Percentiles rank a stretch among this genome's conserved stretches.
Evolutionary conservation across 2,329 filamentous ascomycete species (phyloP).

Genomic region (Fusarium solani-melongenae): DNA sequence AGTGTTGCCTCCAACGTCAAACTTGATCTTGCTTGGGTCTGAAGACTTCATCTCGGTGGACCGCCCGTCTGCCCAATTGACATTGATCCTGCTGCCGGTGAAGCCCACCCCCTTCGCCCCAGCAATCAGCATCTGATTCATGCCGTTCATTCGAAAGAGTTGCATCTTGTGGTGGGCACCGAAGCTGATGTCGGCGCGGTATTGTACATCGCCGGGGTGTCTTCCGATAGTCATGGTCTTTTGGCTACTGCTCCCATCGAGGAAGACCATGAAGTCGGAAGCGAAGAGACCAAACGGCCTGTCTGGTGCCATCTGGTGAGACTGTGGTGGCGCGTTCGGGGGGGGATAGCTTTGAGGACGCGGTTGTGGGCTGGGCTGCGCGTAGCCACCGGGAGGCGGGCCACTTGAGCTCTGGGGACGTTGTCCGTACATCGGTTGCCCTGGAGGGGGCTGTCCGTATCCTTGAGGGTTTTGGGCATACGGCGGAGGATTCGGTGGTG

Average conservation of each 20-base stretch:
- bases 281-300: constrained; percentile 5
- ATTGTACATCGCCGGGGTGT: neutral
- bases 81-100: neutral
- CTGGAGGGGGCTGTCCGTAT: neutral
- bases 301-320: neutral
- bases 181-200: constrained; percentile 2
- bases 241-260: neutral
- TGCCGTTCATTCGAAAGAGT: neutral
- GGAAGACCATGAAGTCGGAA: constrained; percentile 4
- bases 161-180: neutral
- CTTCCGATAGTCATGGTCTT: constrained; percentile 6
- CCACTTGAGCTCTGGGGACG: neutral
- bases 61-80: constrained; percentile 4
- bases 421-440: neutral
- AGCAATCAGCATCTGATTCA: neutral
- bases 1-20: neutral
- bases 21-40: neutral
- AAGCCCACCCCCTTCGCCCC: neutral
- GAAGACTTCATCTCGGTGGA: constrained; percentile 8
- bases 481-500: neutral
- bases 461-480: neutral
- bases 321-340: neutral
- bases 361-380: neutral
- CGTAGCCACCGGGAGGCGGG: neutral
- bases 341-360: constrained; percentile 3